Evolutionary conservation across 2,329 filamentous ascomycete genomes (phyloP), one percentile per base, ranked within the genome.

Genomic region (Cladosporium oxysporum): DNA sequence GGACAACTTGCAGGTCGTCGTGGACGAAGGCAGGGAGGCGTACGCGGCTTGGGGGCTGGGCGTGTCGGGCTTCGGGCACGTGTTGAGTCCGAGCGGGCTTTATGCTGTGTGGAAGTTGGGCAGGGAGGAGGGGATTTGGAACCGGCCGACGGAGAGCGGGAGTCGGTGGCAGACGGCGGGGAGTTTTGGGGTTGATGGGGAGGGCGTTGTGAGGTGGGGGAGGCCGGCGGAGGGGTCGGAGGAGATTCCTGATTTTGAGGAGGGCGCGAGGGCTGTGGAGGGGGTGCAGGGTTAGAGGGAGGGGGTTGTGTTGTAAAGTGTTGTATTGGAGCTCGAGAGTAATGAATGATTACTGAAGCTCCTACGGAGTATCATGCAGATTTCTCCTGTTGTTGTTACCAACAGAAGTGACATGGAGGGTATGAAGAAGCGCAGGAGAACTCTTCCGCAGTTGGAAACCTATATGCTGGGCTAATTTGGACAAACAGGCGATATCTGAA

Each of bases 21-120:
- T 88, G 33, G 89, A 92, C 76, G 77, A 83, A 16, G 79, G 84
- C 57, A 82, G 88, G 59, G 81, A 86, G 66, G 75, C 87, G 3
- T 91, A 90, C 73, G 84, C 85, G 2, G 79, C 81, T 65, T 91
- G 88, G 87, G 90, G 90, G 0, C 79, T 92, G 2, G 88, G 88
- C 7, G 77, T 85, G 3, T 84, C 84, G 1, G 83, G 80, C 23
- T 84, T 85, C 66, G 88, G 85, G 83, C 88, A 91, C 72, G 83
- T 89, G 6, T 76, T 90, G 18, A 85, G 82, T 64, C 88, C 88
- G 0, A 74, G 80, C 63, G 81, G 83, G n/a, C 69, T 91, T 66
- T 86, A 82, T 72, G 82, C 80, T n/a, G 83, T 84, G 1, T 85
- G 85, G 67, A 83, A 79, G 65, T 78, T 91, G 29, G 87, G 84